These are phyloP conservation scores for Nevesoporus exiguus DNA, from an alignment of 768 basidiomycete genomes.

Conservation along the genomic window DNA sequence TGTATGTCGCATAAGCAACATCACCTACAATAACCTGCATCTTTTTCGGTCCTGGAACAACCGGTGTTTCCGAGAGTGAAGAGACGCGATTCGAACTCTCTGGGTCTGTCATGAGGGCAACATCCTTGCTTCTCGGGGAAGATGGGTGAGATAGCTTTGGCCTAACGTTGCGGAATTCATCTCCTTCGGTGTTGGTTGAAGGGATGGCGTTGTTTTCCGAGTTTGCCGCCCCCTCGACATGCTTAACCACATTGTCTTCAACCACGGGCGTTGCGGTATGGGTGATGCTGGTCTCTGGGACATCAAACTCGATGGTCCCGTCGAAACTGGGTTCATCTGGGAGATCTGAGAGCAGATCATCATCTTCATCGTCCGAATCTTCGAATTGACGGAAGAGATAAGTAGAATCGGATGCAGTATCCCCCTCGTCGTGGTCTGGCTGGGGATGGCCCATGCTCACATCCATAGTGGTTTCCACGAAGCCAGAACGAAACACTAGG, in stretches of 20 bases:
- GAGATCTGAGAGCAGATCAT: constrained; percentile 38
- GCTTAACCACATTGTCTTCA: constrained; percentile 6
- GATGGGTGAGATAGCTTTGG: constrained; percentile 39
- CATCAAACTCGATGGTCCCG: constrained; percentile 23
- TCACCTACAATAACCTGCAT: constrained; percentile 52
- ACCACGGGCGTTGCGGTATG: neutral
- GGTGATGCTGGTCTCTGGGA: constrained; percentile 5
- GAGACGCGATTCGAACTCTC: neutral
- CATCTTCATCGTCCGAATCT: constrained; percentile 55
- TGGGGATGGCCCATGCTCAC: constrained; percentile 23
- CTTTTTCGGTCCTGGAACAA: constrained; percentile 48
- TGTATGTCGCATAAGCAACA: constrained; percentile 61
- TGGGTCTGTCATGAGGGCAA: constrained; percentile 17
- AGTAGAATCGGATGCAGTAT: constrained; percentile 51
- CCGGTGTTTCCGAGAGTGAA: neutral
- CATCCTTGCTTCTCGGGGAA: constrained; percentile 33
- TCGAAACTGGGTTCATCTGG: constrained; percentile 33
- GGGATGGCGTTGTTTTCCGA: neutral
- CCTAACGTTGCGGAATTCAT: constrained; percentile 29
- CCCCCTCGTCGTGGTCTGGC: constrained; percentile 35
- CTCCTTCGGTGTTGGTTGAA: neutral
- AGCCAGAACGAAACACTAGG: constrained; percentile 71
- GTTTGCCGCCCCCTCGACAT: neutral
- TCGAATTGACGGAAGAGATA: constrained; percentile 35
- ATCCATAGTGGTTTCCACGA: constrained; percentile 52